A percentile compares a stretch with the other conserved stretches of the same genome.
Conservation (phyloP, 2,329 filamentous ascomycete genomes). For the Neofusicoccum ribis region DNA sequence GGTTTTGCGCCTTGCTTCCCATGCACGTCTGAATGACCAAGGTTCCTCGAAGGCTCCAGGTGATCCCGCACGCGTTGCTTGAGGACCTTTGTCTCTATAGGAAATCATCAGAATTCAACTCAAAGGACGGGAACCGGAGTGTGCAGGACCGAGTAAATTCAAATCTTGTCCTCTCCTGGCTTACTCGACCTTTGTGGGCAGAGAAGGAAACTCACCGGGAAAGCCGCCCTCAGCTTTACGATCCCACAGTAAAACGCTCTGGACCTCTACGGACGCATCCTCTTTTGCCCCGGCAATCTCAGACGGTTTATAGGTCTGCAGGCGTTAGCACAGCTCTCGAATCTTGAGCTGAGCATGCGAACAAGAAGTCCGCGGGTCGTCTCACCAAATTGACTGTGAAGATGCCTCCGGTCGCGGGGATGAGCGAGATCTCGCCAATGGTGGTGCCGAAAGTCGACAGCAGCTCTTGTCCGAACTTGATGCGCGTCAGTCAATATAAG, state of each 20-base stretch:
- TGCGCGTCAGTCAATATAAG: not conserved
- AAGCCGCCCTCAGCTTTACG: slow-evolving; percentile 84
- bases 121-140: no score
- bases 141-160: no score
- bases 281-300: slow-evolving; percentile 5
- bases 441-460: slow-evolving; percentile 85
- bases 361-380: not conserved
- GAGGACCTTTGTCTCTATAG: slow-evolving; percentile 77
- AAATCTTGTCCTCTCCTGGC: no score
- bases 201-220: slow-evolving; percentile 55
- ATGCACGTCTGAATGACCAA: slow-evolving; percentile 67
- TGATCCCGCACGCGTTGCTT: slow-evolving; percentile 82
- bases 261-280: slow-evolving; percentile 28
- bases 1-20: slow-evolving; percentile 35
- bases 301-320: slow-evolving; percentile 10
- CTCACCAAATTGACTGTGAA: slow-evolving; percentile 69
- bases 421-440: slow-evolving; percentile 83
- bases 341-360: not conserved
- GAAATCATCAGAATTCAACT: slow-evolving; percentile 1
- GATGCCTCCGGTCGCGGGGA: slow-evolving; percentile 80
- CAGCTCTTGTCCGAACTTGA: slow-evolving; percentile 87
- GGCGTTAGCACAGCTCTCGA: not conserved
- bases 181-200: no score
- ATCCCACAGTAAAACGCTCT: slow-evolving; percentile 75
- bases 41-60: slow-evolving; percentile 72